Conservation (phyloP, 1,139 yeast species). For the Nadsonia starkeyi-henricii region DNA sequence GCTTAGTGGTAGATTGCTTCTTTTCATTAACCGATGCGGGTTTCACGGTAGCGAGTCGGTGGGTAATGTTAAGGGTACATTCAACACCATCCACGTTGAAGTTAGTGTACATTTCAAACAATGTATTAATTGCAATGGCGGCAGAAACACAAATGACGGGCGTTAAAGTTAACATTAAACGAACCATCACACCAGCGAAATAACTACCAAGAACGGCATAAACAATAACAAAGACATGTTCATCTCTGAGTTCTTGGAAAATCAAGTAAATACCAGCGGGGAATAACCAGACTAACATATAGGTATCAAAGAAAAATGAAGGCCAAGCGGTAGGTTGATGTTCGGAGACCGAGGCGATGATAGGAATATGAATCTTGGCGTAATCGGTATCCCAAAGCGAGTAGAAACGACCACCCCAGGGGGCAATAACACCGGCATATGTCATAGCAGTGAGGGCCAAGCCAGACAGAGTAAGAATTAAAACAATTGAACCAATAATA, state of each 20-base stretch:
- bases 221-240: constrained; percentile 83
- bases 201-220: constrained; percentile 87
- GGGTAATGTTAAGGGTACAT: not conserved
- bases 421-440: constrained; percentile 87
- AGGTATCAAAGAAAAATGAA: constrained; percentile 87
- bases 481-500: constrained; percentile 43
- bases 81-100: constrained; percentile 24
- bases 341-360: constrained; percentile 96
- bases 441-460: constrained; percentile 68
- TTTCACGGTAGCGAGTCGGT: not conserved
- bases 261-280: constrained; percentile 92
- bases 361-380: constrained; percentile 96
- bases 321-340: constrained; percentile 99
- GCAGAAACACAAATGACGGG: constrained; percentile 90
- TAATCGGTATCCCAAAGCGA: constrained; percentile 96
- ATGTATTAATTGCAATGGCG: constrained; percentile 73
- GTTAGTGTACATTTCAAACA: constrained; percentile 74
- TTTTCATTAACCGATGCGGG: not conserved
- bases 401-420: constrained; percentile 99
- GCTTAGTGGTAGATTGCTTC: not conserved
- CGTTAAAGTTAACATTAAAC: constrained; percentile 91
- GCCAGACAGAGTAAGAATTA: constrained; percentile 49
- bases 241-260: constrained; percentile 80
- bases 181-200: constrained; percentile 98
- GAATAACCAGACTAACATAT: constrained; percentile 90